Evolutionary conservation across 2,329 filamentous ascomycete genomes (phyloP).

Genomic region (Gaeumannomyces tritici): DNA sequence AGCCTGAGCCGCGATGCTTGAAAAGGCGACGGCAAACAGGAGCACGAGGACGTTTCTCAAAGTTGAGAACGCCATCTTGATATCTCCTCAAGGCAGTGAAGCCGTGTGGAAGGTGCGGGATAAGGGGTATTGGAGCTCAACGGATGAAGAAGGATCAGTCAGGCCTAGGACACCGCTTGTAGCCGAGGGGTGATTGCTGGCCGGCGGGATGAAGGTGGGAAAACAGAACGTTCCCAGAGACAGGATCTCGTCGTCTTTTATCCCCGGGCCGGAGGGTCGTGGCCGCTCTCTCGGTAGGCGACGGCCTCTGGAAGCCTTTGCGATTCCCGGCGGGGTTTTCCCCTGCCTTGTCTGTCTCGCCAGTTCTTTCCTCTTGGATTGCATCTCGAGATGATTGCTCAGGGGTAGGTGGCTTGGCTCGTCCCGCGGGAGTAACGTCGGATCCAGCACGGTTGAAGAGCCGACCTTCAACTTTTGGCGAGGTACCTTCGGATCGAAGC

Average conservation of each 20-base stretch:
- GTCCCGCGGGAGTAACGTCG: background rate
- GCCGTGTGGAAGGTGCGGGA: background rate
- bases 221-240: background rate
- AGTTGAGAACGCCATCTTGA: background rate
- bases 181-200: background rate
- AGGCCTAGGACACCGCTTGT: background rate
- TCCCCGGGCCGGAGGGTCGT: background rate
- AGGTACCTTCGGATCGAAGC: background rate
- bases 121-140: background rate
- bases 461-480: background rate
- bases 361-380: background rate
- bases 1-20: slow-evolving; percentile 6
- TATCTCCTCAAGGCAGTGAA: background rate
- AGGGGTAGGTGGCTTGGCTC: background rate
- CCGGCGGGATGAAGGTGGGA: background rate
- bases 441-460: background rate
- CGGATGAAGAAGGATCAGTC: too few species aligned
- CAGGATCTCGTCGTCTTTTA: background rate
- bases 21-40: background rate
- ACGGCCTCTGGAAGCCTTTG: background rate
- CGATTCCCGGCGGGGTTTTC: background rate
- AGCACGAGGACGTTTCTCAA: background rate
- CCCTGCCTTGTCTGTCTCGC: background rate
- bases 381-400: background rate
- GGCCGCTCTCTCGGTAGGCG: background rate